phyloP scores from a whole-genome alignment of 163 green algal genomes.

The Trebouxia gelatinosa region DNA sequence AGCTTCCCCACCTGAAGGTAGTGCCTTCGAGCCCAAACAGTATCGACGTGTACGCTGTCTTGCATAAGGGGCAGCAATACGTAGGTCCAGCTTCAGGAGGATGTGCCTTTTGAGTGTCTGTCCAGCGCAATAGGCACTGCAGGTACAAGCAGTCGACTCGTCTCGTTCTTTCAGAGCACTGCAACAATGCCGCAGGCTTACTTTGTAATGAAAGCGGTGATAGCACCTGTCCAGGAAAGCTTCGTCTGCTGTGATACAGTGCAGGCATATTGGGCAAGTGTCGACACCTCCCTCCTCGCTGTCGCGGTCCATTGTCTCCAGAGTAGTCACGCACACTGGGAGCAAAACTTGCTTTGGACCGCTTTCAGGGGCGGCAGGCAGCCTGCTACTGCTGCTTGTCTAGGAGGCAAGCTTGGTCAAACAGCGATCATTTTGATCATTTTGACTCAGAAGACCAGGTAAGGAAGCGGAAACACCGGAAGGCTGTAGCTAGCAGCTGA shows the following conservation, averaged over 20 bases:
- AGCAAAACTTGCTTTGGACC: no score
- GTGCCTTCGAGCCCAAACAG: not conserved
- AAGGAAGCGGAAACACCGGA: no score
- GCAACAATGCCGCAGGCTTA: not conserved
- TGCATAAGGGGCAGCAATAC: constrained; percentile 8
- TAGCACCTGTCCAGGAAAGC: constrained; percentile 10
- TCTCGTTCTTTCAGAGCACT: no score
- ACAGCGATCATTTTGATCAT: no score
- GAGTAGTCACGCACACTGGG: no score
- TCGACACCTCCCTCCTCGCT: not conserved
- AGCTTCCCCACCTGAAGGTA: constrained; percentile 11
- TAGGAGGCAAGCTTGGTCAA: no score
- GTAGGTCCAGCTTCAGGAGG: not conserved
- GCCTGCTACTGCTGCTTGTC: no score
- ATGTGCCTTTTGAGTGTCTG: not conserved
- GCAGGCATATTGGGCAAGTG: constrained; percentile 5
- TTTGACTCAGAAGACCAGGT: no score
- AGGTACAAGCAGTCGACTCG: no score
- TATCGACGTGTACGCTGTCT: not conserved
- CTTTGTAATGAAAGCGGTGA: not conserved
- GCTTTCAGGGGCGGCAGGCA: no score
- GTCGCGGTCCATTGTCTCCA: no score
- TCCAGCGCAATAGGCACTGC: not conserved
- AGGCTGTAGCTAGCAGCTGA: no score
- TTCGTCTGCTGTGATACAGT: not conserved